phyloP scores from a whole-genome alignment of 2,329 filamentous ascomycete species.

The Fusarium papillatum region DNA sequence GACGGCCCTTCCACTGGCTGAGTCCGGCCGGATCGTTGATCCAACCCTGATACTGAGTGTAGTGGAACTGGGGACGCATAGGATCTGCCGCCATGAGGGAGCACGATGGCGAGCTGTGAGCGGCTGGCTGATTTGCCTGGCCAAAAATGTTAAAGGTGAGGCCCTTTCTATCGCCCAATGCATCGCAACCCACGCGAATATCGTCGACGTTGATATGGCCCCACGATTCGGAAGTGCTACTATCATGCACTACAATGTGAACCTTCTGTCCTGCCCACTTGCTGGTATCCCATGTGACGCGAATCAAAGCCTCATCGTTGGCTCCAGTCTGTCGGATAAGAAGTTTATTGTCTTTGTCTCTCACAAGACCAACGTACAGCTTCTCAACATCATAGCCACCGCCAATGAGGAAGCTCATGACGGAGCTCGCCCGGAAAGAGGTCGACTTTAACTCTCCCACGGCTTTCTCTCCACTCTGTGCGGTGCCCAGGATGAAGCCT shows the following conservation, averaged over 20 bases:
- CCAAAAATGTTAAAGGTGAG: conserved; percentile 46
- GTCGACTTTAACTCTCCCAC: conserved; percentile 45
- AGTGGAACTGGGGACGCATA: conserved; percentile 43
- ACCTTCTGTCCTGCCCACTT: conserved; percentile 43
- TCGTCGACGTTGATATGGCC: conserved; percentile 51
- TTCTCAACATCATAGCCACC: conserved; percentile 48
- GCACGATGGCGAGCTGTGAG: conserved; percentile 26
- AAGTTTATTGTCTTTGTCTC: conserved; percentile 39
- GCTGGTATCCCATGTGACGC: conserved; percentile 48
- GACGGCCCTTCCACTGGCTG: conserved; percentile 38
- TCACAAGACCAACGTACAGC: conserved; percentile 46
- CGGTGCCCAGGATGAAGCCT: conserved; percentile 42
- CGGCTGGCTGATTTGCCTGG: conserved; percentile 41
- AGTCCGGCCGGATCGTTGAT: conserved; percentile 46
- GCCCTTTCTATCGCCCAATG: conserved; percentile 39
- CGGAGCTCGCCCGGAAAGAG: conserved; percentile 44
- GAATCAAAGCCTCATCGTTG: conserved; percentile 48
- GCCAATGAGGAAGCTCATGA: conserved; percentile 47
- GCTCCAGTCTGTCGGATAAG: conserved; percentile 46
- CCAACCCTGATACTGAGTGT: conserved; percentile 45
- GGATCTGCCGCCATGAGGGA: conserved; percentile 43
- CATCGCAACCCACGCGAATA: conserved; percentile 44
- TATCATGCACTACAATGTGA: conserved; percentile 41
- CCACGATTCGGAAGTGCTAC: conserved; percentile 34
- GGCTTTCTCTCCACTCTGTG: conserved; percentile 43